A percentile compares a stretch with the other conserved stretches of the same genome.
Conservation (phyloP, 257 asterid genomes). For the Penstemon eatonii region DNA sequence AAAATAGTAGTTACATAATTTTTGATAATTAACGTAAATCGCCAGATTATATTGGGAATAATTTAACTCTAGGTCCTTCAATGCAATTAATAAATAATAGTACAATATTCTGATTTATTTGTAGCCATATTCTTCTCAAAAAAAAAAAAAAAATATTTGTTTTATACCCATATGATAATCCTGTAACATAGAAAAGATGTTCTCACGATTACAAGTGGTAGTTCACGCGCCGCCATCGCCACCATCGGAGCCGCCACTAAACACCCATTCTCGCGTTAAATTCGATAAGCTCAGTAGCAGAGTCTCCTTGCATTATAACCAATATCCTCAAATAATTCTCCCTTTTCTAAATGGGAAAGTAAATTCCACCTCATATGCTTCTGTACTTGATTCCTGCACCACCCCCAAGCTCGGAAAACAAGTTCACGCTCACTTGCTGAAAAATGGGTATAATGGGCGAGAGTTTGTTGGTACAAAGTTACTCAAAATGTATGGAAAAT, state of each 20-base stretch:
- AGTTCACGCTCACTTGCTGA: slow-evolving; percentile 64
- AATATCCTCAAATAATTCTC: slow-evolving; percentile 9
- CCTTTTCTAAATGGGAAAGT: slow-evolving; percentile 30
- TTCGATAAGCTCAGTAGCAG: slow-evolving; percentile 9
- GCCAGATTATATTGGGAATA: too few relatives aligned
- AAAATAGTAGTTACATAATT: too few relatives aligned
- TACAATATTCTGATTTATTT: too few relatives aligned
- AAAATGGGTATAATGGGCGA: slow-evolving; percentile 56
- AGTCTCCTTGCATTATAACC: slow-evolving; percentile 13
- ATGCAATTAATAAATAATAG: too few relatives aligned
- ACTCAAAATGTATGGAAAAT: slow-evolving; percentile 55
- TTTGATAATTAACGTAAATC: too few relatives aligned
- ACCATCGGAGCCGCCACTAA: slow-evolving; percentile 19
- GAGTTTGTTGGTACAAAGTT: slow-evolving; percentile 64
- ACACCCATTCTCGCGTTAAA: slow-evolving; percentile 19
- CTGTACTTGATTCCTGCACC: slow-evolving; percentile 55
- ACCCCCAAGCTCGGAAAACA: slow-evolving; percentile 48
- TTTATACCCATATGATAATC: too few relatives aligned
- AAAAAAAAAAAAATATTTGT: too few relatives aligned
- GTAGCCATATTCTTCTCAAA: too few relatives aligned
- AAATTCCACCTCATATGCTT: slow-evolving; percentile 54
- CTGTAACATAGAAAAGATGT: slow-evolving; percentile 26
- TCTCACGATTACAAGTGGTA: slow-evolving; percentile 25
- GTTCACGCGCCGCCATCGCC: slow-evolving; percentile 34
- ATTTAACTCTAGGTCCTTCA: too few relatives aligned